Evolutionary conservation across 2,329 filamentous ascomycete species (phyloP), one percentile per base, ranked within the genome.

Genomic region (Fusarium sp.): DNA sequence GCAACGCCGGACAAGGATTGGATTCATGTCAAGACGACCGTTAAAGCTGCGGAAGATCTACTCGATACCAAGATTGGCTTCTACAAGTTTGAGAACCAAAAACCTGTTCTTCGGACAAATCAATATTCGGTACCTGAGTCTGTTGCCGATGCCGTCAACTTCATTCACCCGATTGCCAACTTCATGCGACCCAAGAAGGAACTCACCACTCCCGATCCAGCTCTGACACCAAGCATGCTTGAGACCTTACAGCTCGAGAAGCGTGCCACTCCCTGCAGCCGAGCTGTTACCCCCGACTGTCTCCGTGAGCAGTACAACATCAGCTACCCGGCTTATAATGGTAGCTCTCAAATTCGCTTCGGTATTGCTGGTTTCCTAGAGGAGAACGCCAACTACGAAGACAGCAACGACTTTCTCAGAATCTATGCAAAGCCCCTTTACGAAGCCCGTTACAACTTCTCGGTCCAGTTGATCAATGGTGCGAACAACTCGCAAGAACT

Each of bases 281-380:
- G 70, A 3, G 73, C 75, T n/a, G 81, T 82, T 0, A 82, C 81
- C 3, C 85, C 84, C 0, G 75, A 77, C 14, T 87, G 85, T 72
- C 81, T 88, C 39, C 80, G 79, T 14, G 77, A 83, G 56, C 80
- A 87, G 18, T 88, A 88, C 79, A 85, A 85, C 70, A 83, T 87
- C 70, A 81, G 79, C 44, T 83, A 84, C 68, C 72, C 75, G n/a
- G 73, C 73, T 12, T 75, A 68, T 8, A 72, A 80, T 31, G 70
- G 72, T 24, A 77, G 55, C 7, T 84, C 84, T 3, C 77, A 79
- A 1, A 82, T 83, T 13, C 82, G 83, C 0, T 79, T 87, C 52
- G 87, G 84, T 35, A 80, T 88, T 28, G 85, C 85, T 3, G 86
- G 87, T 13, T 88, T 88, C 76, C 82, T 88, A 1, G 85, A 86